A percentile compares a stretch with the other conserved stretches of the same genome.
These are phyloP conservation scores for Aureobasidium subglaciale DNA, from an alignment of 2,329 filamentous ascomycete species.

Conservation along the genomic window DNA sequence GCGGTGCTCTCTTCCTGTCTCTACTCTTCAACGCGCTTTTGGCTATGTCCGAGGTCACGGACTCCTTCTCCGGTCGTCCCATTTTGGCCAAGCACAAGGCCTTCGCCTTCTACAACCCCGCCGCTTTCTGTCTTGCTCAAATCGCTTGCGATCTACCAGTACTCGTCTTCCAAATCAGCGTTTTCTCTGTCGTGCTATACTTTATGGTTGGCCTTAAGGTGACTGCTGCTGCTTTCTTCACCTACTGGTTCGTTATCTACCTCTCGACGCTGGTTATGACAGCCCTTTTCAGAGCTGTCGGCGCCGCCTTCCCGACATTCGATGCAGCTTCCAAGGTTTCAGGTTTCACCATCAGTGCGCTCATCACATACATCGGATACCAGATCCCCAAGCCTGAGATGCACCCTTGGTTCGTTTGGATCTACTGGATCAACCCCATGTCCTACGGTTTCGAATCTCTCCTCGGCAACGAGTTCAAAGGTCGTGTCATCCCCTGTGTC, in stretches of 20 bases:
- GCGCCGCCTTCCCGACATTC: conserved; percentile 26
- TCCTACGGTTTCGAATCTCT: conserved; percentile 24
- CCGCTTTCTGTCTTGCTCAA: conserved; percentile 46
- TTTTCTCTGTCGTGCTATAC: conserved; percentile 18
- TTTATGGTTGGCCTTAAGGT: conserved; percentile 28
- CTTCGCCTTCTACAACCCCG: conserved; percentile 34
- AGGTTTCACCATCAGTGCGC: conserved; percentile 24
- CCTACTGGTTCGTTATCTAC: conserved; percentile 49
- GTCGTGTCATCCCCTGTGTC: conserved; percentile 50
- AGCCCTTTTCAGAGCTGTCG: conserved; percentile 39
- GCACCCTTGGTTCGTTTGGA: conserved; percentile 47
- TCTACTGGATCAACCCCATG: conserved; percentile 44
- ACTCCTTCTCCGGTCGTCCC: conserved; percentile 40
- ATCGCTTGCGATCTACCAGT: conserved; percentile 48
- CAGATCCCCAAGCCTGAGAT: conserved; percentile 28
- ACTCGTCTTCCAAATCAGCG: conserved; percentile 44
- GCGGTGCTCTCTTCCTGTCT: conserved; percentile 58
- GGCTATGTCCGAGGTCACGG: conserved; percentile 59
- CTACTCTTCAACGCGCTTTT: conserved; percentile 56
- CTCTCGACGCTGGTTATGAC: conserved; percentile 38
- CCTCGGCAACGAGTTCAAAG: conserved; percentile 51
- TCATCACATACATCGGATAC: conserved; percentile 30
- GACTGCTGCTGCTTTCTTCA: conserved; percentile 52
- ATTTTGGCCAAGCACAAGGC: conserved; percentile 40
- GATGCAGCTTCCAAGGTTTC: conserved; percentile 27